Base-by-base conservation (phyloP, 352 stramenopile species). In the Globisporangium lucens region DNA sequence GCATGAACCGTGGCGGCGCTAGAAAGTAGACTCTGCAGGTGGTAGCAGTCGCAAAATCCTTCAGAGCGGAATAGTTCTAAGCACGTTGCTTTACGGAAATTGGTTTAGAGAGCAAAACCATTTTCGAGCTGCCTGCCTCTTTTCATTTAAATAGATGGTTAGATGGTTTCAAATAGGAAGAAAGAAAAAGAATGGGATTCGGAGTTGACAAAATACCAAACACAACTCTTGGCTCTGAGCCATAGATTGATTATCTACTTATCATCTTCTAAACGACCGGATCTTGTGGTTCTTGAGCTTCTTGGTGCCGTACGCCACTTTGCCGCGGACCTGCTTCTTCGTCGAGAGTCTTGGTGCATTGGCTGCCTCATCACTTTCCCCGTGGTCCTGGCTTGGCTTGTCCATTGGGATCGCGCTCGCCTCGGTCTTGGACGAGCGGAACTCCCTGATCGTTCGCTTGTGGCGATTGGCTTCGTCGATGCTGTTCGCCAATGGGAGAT, bases 381-480 rank as follows among this genome's bases (percentile, higher is more conserved):
- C 27, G 24, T 36, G 27, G 2, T 58, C 55, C 2, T 33, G 33
- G 4, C 33, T 33, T 3, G 35, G 12, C 20, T 69, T 71, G 47
- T 72, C 67, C 33, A 46, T 47, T 15, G 69, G 57, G 9, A 79
- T 69, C 12, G 57, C 68, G 22, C 55, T 41, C 1, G 61, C 67
- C 24, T 75, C 69, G 9, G 60, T 66, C 65, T 59, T 47, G 27
- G 24, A 68, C 22, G 43, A 43, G 3, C 76, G 77, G 53, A 93
- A 71, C 35, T 90, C 80, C 36, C 79, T 80, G 61, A 89, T 86
- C 27, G 73, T 76, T 62, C 79, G 83, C 38, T 76, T 76, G 60
- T 79, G 79, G 5, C 69, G 74, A 64, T 90, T 93, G 53, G 85
- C 79, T 56, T 93, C 82, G 53, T 89, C 69, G 61, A 93, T 81